Percentiles rank a stretch among this genome's conserved stretches.
Conservation (phyloP, 768 basidiomycete genomes). For the Pholiota microspora region DNA sequence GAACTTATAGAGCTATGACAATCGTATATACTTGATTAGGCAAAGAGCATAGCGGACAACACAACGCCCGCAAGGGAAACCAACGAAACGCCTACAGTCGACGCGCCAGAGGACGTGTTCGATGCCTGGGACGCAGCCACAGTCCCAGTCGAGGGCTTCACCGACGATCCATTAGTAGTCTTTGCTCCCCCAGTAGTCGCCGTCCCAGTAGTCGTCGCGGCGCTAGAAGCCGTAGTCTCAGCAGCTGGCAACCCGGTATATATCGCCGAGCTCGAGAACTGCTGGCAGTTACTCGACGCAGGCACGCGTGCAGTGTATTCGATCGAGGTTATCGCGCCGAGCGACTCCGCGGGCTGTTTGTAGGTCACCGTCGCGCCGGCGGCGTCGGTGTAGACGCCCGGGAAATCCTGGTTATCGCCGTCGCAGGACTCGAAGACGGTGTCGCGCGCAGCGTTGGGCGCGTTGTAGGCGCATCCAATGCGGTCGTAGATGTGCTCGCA, state of each 20-base stretch:
- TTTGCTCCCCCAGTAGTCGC: neutral
- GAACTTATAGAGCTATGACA: neutral
- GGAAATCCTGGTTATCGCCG: constrained; percentile 60
- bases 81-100: neutral
- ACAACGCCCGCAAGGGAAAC: too few relatives aligned
- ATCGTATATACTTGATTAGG: neutral
- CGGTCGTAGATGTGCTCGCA: constrained; percentile 78
- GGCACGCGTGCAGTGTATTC: constrained; percentile 34
- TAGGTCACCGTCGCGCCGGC: constrained; percentile 37
- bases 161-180: neutral
- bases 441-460: constrained; percentile 58
- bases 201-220: neutral
- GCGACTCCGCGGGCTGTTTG: constrained; percentile 36
- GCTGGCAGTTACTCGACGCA: constrained; percentile 34
- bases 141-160: neutral
- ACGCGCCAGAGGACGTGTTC: neutral
- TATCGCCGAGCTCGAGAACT: constrained; percentile 26
- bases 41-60: neutral
- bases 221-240: neutral
- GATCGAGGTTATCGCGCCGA: constrained; percentile 33
- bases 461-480: constrained; percentile 74
- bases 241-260: constrained; percentile 24
- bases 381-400: constrained; percentile 42
- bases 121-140: neutral
- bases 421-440: constrained; percentile 64